Conservation (phyloP, 2,329 filamentous ascomycete species). For the Colletotrichum viniferum region DNA sequence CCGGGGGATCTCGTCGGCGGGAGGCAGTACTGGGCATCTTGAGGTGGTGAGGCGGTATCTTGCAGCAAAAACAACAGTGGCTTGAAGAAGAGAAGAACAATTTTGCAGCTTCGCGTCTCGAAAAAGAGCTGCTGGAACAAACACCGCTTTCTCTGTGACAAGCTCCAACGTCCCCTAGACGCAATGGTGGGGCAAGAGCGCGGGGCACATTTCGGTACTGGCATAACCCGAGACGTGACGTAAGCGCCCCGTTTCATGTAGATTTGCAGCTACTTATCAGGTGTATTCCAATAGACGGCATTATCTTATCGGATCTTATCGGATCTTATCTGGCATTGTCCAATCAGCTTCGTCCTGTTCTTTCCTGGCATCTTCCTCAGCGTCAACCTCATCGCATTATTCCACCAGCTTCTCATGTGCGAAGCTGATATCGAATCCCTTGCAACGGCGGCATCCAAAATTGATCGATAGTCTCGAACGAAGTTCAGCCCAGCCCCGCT, state of each 20-base stretch:
- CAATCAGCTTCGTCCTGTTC: background rate
- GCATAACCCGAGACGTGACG: background rate
- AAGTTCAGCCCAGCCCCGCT: no score
- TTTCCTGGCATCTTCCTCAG: background rate
- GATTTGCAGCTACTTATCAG: background rate
- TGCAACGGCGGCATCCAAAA: background rate
- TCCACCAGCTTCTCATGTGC: background rate
- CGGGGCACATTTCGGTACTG: slow-evolving; percentile 7
- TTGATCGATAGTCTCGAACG: background rate
- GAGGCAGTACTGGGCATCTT: slow-evolving; percentile 11
- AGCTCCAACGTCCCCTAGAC: background rate
- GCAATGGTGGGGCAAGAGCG: slow-evolving; percentile 8
- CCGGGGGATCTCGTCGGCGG: background rate
- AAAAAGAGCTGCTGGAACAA: background rate
- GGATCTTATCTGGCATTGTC: background rate
- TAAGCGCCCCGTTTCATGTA: background rate
- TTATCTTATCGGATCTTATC: background rate
- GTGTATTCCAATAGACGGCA: background rate
- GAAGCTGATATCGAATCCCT: background rate
- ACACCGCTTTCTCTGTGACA: slow-evolving; percentile 4
- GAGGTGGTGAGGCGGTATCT: background rate
- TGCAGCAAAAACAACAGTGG: background rate
- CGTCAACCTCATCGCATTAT: background rate
- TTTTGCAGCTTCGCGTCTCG: background rate
- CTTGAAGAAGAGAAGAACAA: background rate